Conservation (phyloP, 2,329 filamentous ascomycete genomes). For the Colletotrichum sp. region DNA sequence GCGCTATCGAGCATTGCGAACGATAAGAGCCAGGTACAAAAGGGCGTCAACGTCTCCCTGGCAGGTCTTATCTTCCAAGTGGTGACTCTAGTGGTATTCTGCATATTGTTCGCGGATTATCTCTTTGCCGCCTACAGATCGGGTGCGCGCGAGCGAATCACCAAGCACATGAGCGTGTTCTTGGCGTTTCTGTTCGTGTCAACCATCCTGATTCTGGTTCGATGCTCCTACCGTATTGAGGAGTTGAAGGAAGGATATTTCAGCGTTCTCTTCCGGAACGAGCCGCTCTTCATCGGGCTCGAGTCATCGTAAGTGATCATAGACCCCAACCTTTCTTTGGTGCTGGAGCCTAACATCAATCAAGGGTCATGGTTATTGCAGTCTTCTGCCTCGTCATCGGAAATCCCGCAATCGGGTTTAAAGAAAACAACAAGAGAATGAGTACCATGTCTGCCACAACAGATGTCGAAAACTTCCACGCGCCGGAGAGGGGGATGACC, state of each 20-base stretch:
- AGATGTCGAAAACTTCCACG: neutral
- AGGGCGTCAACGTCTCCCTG: constrained; percentile 53
- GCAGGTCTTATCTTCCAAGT: constrained; percentile 58
- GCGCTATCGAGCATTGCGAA: constrained; percentile 40
- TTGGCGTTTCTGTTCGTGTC: constrained; percentile 52
- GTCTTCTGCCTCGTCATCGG: constrained; percentile 10
- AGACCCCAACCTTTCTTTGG: rapidly evolving
- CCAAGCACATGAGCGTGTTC: constrained; percentile 50
- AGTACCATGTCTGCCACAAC: neutral
- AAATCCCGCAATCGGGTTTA: constrained; percentile 5
- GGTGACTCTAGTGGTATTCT: constrained; percentile 51
- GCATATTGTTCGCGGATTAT: constrained; percentile 45
- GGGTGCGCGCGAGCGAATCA: constrained; percentile 30
- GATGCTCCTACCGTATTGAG: constrained; percentile 63
- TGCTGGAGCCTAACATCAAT: neutral
- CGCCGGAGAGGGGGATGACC: neutral
- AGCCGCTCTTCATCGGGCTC: constrained; percentile 47
- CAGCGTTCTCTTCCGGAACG: constrained; percentile 50
- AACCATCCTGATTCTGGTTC: constrained; percentile 59
- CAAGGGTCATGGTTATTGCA: constrained; percentile 6
- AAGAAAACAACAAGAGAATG: neutral
- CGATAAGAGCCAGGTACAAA: constrained; percentile 24
- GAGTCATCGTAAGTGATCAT: constrained; percentile 36
- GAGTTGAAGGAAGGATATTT: constrained; percentile 62
- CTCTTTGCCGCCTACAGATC: constrained; percentile 29